Evolutionary conservation across 192 early-diverging fungal species (phyloP), one percentile per base, ranked within the genome.

Genomic region (Linderina pennispora): DNA sequence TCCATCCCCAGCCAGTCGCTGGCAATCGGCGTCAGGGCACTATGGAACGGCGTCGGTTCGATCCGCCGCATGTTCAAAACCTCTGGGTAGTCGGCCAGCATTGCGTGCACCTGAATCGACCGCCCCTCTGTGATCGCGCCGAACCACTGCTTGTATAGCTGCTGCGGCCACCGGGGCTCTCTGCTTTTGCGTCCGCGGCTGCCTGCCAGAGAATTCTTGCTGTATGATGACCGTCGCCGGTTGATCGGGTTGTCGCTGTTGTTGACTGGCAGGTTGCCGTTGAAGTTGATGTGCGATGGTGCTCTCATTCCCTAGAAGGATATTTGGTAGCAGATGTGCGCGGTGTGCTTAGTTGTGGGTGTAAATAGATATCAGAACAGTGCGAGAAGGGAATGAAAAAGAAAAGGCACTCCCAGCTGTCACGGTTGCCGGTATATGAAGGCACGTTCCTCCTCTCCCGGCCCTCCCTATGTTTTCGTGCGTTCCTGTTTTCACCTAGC

Each of bases 101-200:
- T 71, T 4, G 60, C 56, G 43, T 66, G 57, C 20, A 72, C 69
- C 37, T 70, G 60, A 57, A 77, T 77, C 4, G 59, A 66, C 13
- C 68, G 63, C 16, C 75, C 68, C 43, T 72, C 63, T n/a, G 54
- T 42, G 16, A 77, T 72, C 8, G 75, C 75, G 24, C 65, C 64
- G 43, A 77, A 77, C 75, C 75, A 77, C 40, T 68, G 64, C 45
- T 41, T 53, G 57, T 57, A 77, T 28, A 66, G 54, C 44, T 58
- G 64, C 24, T 50, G 48, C 13, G 64, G 43, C 55, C 54, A 59
- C 11, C 36, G 50, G 43, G 48, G 26, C 25, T 49, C 26, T 8
- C 8, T 33, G 17, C n/a, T 6, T 40, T 20, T 22, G n/a, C n/a
- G n/a, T n/a, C n/a, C n/a, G n/a, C n/a, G n/a, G n/a, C n/a, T n/a